phyloP scores from a whole-genome alignment of 2,329 filamentous ascomycete genomes.

The Myriosclerotinia curreyana region DNA sequence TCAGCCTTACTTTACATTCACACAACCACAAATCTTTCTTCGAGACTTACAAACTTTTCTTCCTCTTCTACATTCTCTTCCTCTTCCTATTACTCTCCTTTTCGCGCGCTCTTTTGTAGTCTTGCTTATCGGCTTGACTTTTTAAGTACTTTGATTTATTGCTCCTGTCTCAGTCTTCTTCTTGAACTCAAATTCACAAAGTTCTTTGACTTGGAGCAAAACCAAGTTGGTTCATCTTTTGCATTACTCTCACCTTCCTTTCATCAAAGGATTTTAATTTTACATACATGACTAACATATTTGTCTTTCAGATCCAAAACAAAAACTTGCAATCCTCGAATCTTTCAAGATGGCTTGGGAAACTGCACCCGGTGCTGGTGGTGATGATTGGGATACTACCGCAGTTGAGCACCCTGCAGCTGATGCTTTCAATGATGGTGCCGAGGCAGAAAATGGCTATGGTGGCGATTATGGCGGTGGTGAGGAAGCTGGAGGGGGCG shows the following conservation, averaged over 20 bases:
- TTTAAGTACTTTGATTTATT: neutral
- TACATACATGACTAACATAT: neutral
- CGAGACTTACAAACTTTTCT: neutral
- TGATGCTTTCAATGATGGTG: conserved; percentile 11
- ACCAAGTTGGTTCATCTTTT: conserved; percentile 6
- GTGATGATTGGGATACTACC: conserved; percentile 15
- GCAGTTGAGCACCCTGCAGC: neutral
- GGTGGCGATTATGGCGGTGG: conserved; percentile 10
- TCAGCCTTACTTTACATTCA: neutral
- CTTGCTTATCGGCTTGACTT: conserved; percentile 9
- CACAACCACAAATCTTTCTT: neutral
- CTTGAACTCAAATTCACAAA: neutral
- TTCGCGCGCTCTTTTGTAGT: no score
- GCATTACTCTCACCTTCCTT: neutral
- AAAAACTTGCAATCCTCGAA: neutral
- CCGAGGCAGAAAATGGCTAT: neutral
- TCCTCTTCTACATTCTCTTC: no score
- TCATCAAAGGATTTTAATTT: neutral
- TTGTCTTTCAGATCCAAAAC: neutral
- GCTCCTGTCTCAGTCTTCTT: neutral
- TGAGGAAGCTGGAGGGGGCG: conserved; percentile 16
- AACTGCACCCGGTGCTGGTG: conserved; percentile 22
- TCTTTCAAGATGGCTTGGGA: conserved; percentile 36
- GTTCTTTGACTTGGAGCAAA: neutral
- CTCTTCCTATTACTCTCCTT: neutral